Evolutionary conservation across 768 basidiomycete species (phyloP).

Genomic region (Tubosaeta sp.): DNA sequence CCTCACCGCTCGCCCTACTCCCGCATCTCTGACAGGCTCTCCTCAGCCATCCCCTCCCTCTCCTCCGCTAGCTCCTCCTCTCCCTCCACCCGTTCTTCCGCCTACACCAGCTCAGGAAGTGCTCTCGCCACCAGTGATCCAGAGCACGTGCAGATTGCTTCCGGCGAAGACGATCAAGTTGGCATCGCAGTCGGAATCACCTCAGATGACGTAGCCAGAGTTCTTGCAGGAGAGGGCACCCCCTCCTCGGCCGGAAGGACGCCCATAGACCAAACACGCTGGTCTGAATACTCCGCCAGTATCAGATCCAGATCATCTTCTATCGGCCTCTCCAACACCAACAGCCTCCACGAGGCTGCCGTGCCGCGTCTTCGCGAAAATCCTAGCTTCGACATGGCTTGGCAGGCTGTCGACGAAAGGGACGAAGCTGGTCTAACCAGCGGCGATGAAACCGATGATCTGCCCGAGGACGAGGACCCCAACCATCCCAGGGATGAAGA

Average conservation of each 20-base stretch:
- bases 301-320: constrained; percentile 71
- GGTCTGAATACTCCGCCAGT: constrained; percentile 70
- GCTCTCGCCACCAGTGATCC: constrained; percentile 57
- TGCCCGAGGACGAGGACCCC: constrained; percentile 49
- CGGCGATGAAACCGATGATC: constrained; percentile 47
- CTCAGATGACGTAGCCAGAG: constrained; percentile 60
- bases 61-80: constrained; percentile 71
- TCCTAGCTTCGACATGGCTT: constrained; percentile 72
- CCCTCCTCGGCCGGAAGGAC: constrained; percentile 44
- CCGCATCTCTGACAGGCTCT: constrained; percentile 31
- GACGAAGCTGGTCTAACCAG: constrained; percentile 61
- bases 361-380: constrained; percentile 52
- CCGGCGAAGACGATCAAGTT: constrained; percentile 53
- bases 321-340: constrained; percentile 44
- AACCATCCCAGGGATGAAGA: constrained; percentile 57
- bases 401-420: constrained; percentile 69
- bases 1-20: constrained; percentile 52
- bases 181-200: constrained; percentile 54
- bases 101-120: constrained; percentile 71
- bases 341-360: constrained; percentile 37
- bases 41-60: constrained; percentile 49
- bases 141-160: constrained; percentile 61
- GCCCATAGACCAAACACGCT: constrained; percentile 60
- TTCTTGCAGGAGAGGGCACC: constrained; percentile 50
- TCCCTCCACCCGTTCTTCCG: constrained; percentile 69